Evolutionary conservation across 331 rosid species (phyloP), one percentile per base, ranked within the genome.

Genomic region (Phaseolus coccineus): DNA sequence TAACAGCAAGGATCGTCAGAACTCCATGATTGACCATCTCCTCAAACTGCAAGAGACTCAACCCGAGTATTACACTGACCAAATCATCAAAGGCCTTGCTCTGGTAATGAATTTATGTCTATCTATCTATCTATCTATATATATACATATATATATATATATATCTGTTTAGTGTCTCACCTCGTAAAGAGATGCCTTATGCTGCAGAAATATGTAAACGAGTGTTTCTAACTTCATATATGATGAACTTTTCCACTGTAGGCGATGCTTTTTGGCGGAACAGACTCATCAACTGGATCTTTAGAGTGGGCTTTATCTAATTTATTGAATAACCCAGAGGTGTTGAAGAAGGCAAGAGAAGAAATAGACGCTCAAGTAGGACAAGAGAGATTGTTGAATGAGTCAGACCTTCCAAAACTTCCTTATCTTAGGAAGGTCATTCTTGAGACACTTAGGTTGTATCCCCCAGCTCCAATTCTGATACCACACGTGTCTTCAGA

Each of bases 1-100:
- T 1, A 22, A 0, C 33, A 15, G 6, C 5, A 50, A 19, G 33
- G 11, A 25, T 3, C 4, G 14, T 6, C 5, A 63, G 27, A 63
- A 63, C 3, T 33, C 69, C 69, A 63, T 63, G 69, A 63, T 63
- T 3, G 46, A 0, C 3, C 69, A 63, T 35, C 69, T 63, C 14
- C 46, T 63, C 6, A 63, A 33, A 35, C 22, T 65, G 8, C 50
- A 65, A 65, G 67, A 65, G 44, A 16, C 70, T 1, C 70, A 65
- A 1, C 70, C 70, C 3, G 3, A 65, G 8, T 65, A 65, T 9
- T 65, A 65, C 4, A 65, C 47, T 1, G 70, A 65, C 2, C 50
- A 65, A 39, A 65, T 65, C 50, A 65, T 65, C 50, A 65, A 65
- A 19, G 70, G 70, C 30, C 27, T 65, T 7, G 70, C 50, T 37